These are phyloP conservation scores for Urochloa ruziziensis DNA, from an alignment of 176 grass and related monocot species.

Conservation along the genomic window DNA sequence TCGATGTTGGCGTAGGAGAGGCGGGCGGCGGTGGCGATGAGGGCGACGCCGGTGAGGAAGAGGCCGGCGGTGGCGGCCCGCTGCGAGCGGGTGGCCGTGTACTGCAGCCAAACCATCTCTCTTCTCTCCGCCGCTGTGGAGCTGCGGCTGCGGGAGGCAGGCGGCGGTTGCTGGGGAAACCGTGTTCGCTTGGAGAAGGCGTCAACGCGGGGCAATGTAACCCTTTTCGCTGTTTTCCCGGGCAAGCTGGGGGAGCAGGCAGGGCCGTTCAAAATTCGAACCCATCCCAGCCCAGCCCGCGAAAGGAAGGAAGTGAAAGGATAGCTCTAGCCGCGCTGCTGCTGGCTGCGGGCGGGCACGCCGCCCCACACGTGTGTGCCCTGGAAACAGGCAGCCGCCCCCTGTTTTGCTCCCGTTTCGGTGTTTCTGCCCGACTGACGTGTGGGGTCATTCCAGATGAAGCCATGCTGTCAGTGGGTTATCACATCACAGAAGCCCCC, in stretches of 20 bases:
- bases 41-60: conserved; percentile 45
- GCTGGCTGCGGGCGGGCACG: no score
- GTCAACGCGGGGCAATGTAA: no score
- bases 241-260: no score
- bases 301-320: no score
- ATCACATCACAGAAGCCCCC: no score
- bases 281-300: no score
- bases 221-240: no score
- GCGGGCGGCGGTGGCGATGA: conserved; percentile 37
- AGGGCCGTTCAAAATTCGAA: neutral
- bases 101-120: conserved; percentile 34
- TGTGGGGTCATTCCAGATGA: no score
- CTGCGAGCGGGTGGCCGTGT: conserved; percentile 32
- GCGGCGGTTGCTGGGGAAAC: neutral
- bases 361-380: no score
- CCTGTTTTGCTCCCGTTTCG: neutral
- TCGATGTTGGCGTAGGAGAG: conserved; percentile 63
- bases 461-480: neutral
- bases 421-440: no score
- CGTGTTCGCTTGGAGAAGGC: neutral
- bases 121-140: no score
- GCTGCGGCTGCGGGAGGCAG: neutral
- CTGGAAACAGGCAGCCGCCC: neutral
- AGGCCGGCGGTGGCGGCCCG: conserved; percentile 22
- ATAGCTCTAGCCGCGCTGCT: no score